Evolutionary conservation across 495 filamentous ascomycete genomes (phyloP), one percentile per base, ranked within the genome.

Genomic region (Trichoderma gamsii): DNA sequence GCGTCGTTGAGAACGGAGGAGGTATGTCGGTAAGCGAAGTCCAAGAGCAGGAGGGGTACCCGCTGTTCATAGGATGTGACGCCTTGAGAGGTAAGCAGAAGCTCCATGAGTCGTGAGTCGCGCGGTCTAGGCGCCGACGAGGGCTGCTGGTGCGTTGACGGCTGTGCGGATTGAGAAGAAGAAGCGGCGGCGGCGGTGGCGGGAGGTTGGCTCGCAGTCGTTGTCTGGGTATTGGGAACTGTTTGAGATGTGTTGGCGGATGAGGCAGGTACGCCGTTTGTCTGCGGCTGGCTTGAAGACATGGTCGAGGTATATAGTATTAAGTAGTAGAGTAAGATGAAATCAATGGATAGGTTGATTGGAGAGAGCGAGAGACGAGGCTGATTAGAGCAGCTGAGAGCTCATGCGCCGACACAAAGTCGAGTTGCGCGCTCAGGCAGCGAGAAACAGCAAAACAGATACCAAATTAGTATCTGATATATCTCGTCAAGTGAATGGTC

Each of bases 1-100:
- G 87, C 87, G 76, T 92, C 89, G 56, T 79, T 83, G 7, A 92
- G 83, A 18, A 91, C 79, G n/a, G 83, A 79, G 0, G 84, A 83
- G 3, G 86, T 85, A 78, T 88, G 86, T 25, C 94, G 90, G 85
- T 99, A 99, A 23, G 95, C 93, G 76, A 98, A 97, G 78, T 99
- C 95, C 75, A 99, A 87, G 51, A 99, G 89, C 71, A 97, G 91
- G 3, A 97, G 86, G 0, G 95, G 94, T 1, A 99, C 93, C 69
- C 95, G 92, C 73, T 92, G 91, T 80, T 97, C 92, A 83, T 96
- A 99, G 35, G 90, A 83, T 15, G 88, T 90, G 4, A 97, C 92
- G 72, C 94, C 93, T 64, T 95, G 88, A 1, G 88, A 88, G 65
- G 91, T 87, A 46, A 99, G 90, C 61, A 98, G 86, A 69, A 97